Evolutionary conservation across 192 early-diverging fungal species (phyloP).

Genomic region (Backusella morwellensis): DNA sequence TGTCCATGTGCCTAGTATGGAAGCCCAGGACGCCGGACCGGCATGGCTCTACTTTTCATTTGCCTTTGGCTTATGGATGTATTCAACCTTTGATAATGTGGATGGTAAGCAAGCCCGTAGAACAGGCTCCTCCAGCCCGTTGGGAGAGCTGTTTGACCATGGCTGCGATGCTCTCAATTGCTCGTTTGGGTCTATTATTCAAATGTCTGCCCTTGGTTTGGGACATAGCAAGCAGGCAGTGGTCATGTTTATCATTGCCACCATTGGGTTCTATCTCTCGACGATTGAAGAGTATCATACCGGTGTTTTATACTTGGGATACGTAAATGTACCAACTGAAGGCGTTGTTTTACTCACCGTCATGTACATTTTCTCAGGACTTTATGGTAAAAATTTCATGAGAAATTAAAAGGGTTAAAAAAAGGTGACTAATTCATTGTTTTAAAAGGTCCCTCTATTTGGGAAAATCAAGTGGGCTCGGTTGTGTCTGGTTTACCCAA

Average conservation of each 20-base stretch:
- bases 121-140: constrained; percentile 80
- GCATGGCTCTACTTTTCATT: constrained; percentile 79
- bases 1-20: constrained; percentile 71
- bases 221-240: constrained; percentile 21
- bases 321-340: constrained; percentile 86
- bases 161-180: constrained; percentile 50
- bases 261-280: constrained; percentile 72
- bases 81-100: constrained; percentile 87
- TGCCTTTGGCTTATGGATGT: constrained; percentile 80
- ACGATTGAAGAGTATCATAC: constrained; percentile 96
- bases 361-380: constrained; percentile 60
- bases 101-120: constrained; percentile 94
- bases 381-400: constrained; percentile 37
- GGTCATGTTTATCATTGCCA: constrained; percentile 26
- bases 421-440: not conserved
- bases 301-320: constrained; percentile 77
- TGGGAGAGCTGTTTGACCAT: constrained; percentile 97
- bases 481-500: not conserved
- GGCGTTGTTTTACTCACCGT: constrained; percentile 69
- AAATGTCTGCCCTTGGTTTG: constrained; percentile 20
- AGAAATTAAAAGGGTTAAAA: not conserved
- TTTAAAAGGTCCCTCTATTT: not conserved
- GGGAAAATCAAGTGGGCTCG: constrained; percentile 2
- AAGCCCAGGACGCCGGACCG: constrained; percentile 53
- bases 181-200: constrained; percentile 28